Conservation (phyloP, 805 yeast species). For the Isabelozyma heimii region DNA sequence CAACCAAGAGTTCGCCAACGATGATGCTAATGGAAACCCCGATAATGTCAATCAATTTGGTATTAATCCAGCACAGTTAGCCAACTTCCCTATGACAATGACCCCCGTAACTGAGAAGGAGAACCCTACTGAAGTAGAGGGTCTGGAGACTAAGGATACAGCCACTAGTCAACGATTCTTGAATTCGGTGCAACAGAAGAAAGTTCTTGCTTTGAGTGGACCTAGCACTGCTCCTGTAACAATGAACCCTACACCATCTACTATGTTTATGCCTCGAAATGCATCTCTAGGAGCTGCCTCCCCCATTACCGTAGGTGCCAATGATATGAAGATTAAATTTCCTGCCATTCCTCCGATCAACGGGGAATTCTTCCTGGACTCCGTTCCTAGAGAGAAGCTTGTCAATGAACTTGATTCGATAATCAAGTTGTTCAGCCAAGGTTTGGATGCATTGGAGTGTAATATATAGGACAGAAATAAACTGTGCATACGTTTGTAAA, state of each 20-base stretch:
- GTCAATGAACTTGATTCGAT: conserved; percentile 36
- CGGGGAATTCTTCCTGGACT: conserved; percentile 36
- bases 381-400: conserved; percentile 32
- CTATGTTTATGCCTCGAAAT: conserved; percentile 9
- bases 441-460: conserved; percentile 39
- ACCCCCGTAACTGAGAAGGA: conserved; percentile 73
- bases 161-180: conserved; percentile 3
- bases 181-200: conserved; percentile 8
- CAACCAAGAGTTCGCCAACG: conserved; percentile 19
- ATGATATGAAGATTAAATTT: conserved; percentile 15
- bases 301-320: conserved; percentile 1
- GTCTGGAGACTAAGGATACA: conserved; percentile 5
- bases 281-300: conserved; percentile 6
- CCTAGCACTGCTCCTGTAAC: conserved; percentile 2
- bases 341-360: conserved; percentile 36
- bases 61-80: conserved; percentile 50
- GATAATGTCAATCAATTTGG: conserved; percentile 69
- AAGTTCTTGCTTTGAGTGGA: conserved; percentile 5
- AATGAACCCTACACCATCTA: not conserved
- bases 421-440: conserved; percentile 35
- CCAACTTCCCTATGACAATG: conserved; percentile 62
- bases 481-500: too few relatives aligned
- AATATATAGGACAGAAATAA: conserved; percentile 9
- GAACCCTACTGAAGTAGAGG: conserved; percentile 4
- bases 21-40: conserved; percentile 10